Conservation (phyloP, 768 basidiomycete genomes). For the Naganishia friedmannii region DNA sequence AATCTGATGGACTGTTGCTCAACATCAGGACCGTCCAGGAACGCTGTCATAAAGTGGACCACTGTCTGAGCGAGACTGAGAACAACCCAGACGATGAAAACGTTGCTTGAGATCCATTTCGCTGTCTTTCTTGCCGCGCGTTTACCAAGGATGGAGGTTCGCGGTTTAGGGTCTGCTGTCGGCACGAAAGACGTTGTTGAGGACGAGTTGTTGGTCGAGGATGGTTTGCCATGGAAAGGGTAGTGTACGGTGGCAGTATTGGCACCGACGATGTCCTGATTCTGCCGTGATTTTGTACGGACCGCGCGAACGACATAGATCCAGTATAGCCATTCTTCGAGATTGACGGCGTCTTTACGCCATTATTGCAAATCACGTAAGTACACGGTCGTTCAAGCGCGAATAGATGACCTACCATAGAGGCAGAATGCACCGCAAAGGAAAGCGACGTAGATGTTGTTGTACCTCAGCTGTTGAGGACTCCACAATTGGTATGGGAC, state of each 20-base stretch:
- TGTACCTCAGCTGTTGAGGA: neutral
- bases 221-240: neutral
- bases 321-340: slow-evolving; percentile 22
- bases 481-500: slow-evolving; percentile 13
- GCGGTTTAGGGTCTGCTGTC: neutral
- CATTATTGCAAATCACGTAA: neutral
- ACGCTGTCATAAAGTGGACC: slow-evolving; percentile 10
- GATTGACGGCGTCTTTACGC: slow-evolving; percentile 8
- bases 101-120: slow-evolving; percentile 22
- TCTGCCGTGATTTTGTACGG: slow-evolving; percentile 8
- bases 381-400: no score
- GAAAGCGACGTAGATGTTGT: slow-evolving; percentile 8
- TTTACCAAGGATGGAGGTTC: neutral
- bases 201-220: neutral
- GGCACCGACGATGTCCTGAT: neutral
- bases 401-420: neutral
- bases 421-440: slow-evolving; percentile 12
- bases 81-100: slow-evolving; percentile 18
- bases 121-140: slow-evolving; percentile 9
- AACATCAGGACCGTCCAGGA: neutral
- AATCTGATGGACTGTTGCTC: slow-evolving; percentile 15
- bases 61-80: slow-evolving; percentile 2
- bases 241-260: neutral
- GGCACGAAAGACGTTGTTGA: neutral
- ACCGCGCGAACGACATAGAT: slow-evolving; percentile 22